A percentile compares a stretch with the other conserved stretches of the same genome.
Evolutionary conservation across 2,329 filamentous ascomycete species (phyloP).

Genomic region (Ciborinia camelliae): DNA sequence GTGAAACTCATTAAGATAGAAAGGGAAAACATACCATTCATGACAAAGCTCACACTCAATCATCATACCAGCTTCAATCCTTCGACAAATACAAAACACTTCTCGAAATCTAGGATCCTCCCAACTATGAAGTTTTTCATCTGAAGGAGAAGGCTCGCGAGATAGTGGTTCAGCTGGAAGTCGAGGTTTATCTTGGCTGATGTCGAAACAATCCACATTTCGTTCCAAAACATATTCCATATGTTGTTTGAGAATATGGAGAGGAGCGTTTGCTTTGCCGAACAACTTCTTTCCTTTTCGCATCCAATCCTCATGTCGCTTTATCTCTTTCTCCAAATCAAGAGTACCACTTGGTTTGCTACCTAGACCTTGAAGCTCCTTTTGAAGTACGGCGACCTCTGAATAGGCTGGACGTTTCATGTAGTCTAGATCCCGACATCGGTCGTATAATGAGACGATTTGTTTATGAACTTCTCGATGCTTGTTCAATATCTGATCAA

Average conservation of each 20-base stretch:
- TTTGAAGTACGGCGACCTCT: constrained; percentile 56
- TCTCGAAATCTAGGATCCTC: constrained; percentile 65
- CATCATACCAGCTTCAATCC: constrained; percentile 96
- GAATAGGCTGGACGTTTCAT: constrained; percentile 78
- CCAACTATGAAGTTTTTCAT: constrained; percentile 52
- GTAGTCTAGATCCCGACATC: constrained; percentile 71
- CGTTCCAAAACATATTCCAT: constrained; percentile 90
- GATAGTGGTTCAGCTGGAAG: constrained; percentile 90
- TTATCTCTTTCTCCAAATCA: constrained; percentile 90
- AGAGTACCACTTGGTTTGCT: constrained; percentile 88
- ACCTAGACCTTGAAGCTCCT: constrained; percentile 81
- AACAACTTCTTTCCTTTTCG: constrained; percentile 95
- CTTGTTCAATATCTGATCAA: constrained; percentile 92
- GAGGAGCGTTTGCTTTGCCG: constrained; percentile 92
- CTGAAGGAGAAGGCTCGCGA: constrained; percentile 65
- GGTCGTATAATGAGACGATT: constrained; percentile 76
- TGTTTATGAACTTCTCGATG: constrained; percentile 91
- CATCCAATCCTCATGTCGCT: constrained; percentile 99
- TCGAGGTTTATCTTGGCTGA: constrained; percentile 77
- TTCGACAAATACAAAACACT: constrained; percentile 95
- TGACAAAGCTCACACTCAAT: constrained; percentile 98
- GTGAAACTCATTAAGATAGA: not conserved
- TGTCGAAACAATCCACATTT: constrained; percentile 88
- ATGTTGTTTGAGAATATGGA: constrained; percentile 92
- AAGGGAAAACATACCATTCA: constrained; percentile 69